Evolutionary conservation across 208 protist species (phyloP), one percentile per base, ranked within the genome.

Genomic region (Trypanosomatidae sp.): DNA sequence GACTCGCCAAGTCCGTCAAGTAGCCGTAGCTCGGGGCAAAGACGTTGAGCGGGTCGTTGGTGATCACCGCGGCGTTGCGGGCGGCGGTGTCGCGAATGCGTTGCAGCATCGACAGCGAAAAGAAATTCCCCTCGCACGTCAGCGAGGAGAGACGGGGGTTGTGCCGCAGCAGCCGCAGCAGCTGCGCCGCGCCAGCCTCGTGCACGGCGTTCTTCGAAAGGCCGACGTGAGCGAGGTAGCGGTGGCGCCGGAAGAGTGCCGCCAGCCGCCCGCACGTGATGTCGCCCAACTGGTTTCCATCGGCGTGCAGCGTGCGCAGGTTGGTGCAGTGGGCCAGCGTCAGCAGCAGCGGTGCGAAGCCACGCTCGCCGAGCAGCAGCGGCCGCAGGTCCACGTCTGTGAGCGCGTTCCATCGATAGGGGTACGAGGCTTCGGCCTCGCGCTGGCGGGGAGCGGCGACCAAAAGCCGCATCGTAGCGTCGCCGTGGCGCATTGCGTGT

Each of bases 181-280:
- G 82, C 58, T 91, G 81, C 71, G 89, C 88, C 0, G 79, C 92
- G n/a, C 92, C 92, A 9, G 77, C 78, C 67, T 97, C 92, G 73
- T 95, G 86, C 1, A 97, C 75, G 59, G 62, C 60, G 75, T 97
- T 97, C 22, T 76, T 71, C 12, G 62, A 47, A 3, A 95, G 62
- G 0, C 82, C 89, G 2, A 97, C 17, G 62, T 69, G 55, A 9
- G 71, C 62, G 19, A 97, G 81, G 70, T 87, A 84, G 73, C 86
- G 88, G 68, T 94, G 89, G 0, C 69, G 69, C 2, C 67, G 41
- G 70, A 96, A 93, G 59, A 96, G 79, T 19, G 74, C 86, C 28
- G 79, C 73, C 46, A 95, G 58, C 13, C 88, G 82, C 3, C 76
- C 86, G 62, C 88, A 93, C 43, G 83, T 87, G 43, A 87, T 19